Conservation (phyloP, 1,139 yeast genomes). For the Sugiyamaella paludigena region DNA sequence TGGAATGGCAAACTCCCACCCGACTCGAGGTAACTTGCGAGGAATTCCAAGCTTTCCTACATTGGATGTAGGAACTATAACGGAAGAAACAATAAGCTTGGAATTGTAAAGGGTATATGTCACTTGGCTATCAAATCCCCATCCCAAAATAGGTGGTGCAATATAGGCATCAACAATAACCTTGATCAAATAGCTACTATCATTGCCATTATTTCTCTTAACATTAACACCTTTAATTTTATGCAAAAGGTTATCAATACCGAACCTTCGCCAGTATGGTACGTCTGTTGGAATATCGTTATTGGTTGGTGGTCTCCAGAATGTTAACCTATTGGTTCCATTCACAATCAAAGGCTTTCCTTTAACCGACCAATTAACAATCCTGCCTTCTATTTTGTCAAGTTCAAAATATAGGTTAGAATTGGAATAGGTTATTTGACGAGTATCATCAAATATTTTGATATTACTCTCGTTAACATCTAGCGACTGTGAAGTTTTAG, state of each 20-base stretch:
- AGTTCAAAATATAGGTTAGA: no score
- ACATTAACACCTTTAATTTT: constrained; percentile 15
- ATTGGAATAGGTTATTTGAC: no score
- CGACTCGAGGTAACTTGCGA: constrained; percentile 27
- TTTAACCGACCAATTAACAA: constrained; percentile 22
- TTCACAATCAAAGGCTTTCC: constrained; percentile 18
- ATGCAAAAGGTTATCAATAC: constrained; percentile 21
- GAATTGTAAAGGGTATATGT: constrained; percentile 14
- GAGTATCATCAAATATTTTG: no score
- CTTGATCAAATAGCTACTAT: neutral
- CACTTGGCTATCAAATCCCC: constrained; percentile 18
- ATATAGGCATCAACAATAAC: constrained; percentile 11
- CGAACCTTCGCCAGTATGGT: constrained; percentile 26
- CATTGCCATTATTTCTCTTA: neutral
- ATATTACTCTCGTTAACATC: no score
- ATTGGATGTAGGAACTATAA: constrained; percentile 11
- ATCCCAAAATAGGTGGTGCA: constrained; percentile 24
- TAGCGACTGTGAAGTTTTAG: no score
- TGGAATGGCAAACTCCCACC: constrained; percentile 27
- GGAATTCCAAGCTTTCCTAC: constrained; percentile 14
- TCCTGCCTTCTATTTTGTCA: constrained; percentile 20
- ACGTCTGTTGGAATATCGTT: constrained; percentile 31
- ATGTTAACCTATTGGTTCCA: constrained; percentile 25
- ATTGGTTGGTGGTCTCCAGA: constrained; percentile 37
- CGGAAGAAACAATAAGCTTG: constrained; percentile 9